Evolutionary conservation across 768 basidiomycete genomes (phyloP), one percentile per base, ranked within the genome.

Genomic region (Suillus occidentalis): DNA sequence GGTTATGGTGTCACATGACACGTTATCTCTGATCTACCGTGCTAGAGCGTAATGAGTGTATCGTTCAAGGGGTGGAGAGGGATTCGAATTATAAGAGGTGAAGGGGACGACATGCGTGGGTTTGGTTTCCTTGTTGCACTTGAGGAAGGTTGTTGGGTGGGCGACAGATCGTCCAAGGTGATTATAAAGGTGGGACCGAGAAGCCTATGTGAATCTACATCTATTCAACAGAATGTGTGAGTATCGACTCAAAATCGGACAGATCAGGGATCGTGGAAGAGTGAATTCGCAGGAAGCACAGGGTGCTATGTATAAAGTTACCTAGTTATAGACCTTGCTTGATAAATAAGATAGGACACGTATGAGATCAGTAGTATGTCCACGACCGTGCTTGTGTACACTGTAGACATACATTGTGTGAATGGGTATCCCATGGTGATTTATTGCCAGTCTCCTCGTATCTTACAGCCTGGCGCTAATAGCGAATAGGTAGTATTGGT

Each of bases 401-500:
- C 47, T 49, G 49, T 20, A 43, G 14, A 64, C 53, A 42, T 42
- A 42, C 57, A 64, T 61, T 58, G 34, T 62, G 37, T 61, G 31
- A 20, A 25, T 14, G 31, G 42, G 43, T 34, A 16, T 10, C n/a
- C 43, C 60, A 28, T 42, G 8, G 14, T 50, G 25, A 28, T 50
- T 16, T 28, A 50, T 50, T 28, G 25, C 14, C 49, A n/a, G 22
- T 25, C 12, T 16, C 49, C 49, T 25, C 8, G 25, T 50, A 50
- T 50, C 49, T 50, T 50, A 50, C n/a, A 20, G 37, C 34, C 42
- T 49, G 13, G 37, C 58, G 13, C 40, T 80, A 91, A 76, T 93
- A 93, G 69, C 88, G 89, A 65, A 94, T 94, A 25, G 91, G 83
- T 53, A 87, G 88, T 62, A 98, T 83, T 8, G 96, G 95, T 70